Evolutionary conservation across 495 filamentous ascomycete genomes (phyloP).

Genomic region (Sphaerosporella brunnea): DNA sequence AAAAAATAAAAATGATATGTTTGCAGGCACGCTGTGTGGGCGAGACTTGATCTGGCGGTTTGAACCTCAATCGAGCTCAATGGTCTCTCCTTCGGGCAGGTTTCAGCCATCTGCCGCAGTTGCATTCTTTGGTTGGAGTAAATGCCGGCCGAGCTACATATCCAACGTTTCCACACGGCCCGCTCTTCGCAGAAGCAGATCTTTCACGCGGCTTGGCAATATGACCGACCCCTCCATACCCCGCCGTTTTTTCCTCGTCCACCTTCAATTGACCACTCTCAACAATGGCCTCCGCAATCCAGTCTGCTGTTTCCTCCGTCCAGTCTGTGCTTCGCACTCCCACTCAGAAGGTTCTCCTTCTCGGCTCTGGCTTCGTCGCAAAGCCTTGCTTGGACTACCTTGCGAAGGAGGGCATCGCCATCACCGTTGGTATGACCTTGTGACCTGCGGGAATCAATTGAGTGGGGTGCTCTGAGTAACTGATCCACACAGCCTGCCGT

Average conservation of each 20-base stretch:
- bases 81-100: no score
- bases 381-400: constrained; percentile 65
- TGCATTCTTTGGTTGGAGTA: no score
- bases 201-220: background rate
- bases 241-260: background rate
- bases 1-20: no score
- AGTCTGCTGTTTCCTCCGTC: background rate
- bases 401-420: constrained; percentile 52
- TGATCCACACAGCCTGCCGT: constrained; percentile 49
- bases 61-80: no score
- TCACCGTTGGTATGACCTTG: constrained; percentile 62
- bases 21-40: no score
- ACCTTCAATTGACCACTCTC: background rate
- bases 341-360: constrained; percentile 38
- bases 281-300: background rate
- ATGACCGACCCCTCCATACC: background rate
- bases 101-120: no score
- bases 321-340: constrained; percentile 1
- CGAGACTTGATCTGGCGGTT: no score
- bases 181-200: no score
- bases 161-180: no score
- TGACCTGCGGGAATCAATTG: constrained; percentile 5
- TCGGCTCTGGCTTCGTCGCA: constrained; percentile 67
- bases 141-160: no score
- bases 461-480: background rate